Evolutionary conservation across 2,329 filamentous ascomycete genomes (phyloP), one percentile per base, ranked within the genome.

Genomic region (Cladosporium sp.): DNA sequence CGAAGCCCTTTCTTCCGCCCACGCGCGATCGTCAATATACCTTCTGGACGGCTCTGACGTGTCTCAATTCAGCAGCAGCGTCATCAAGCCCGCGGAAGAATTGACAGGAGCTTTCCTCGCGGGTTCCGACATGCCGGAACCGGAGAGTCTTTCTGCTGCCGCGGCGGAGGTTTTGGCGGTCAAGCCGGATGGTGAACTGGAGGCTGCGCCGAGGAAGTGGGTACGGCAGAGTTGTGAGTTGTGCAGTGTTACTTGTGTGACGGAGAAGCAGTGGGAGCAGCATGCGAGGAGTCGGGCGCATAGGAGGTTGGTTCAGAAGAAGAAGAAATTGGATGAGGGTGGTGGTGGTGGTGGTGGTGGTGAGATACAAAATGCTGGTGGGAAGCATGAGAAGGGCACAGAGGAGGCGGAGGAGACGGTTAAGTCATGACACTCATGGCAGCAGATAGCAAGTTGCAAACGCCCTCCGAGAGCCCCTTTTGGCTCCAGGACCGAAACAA

Each of bases 31-130:
- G 4, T 27, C n/a, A n/a, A 32, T 96, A 1, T 97, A 87, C 64
- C 69, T 97, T 2, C 70, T 97, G 1, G 88, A 98, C 68, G 87
- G 87, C 55, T 89, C 85, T 2, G 77, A 93, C 57, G 72, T 84
- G 2, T 61, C 72, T 0, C 62, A 69, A 1, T 96, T 88, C 77
- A 59, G 75, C 0, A 64, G 74, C 0, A 71, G 76, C n/a, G 88
- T 96, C 2, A 75, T 82, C 1, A 68, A 74, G 2, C 83, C 83
- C 2, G 90, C 88, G 0, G 70, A 79, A 1, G 64, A 72, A 1
- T 68, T 96, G 22, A 78, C 84, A 0, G 64, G 72, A 11, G 65
- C 70, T 0, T 94, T 94, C 59, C 74, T 96, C 0, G 61, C 68
- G 1, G 78, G 77, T 1, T 62, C 63, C 0, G 39, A 66, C 1